Conservation (phyloP, 768 basidiomycete species). For the Rhizopogon sp. region DNA sequence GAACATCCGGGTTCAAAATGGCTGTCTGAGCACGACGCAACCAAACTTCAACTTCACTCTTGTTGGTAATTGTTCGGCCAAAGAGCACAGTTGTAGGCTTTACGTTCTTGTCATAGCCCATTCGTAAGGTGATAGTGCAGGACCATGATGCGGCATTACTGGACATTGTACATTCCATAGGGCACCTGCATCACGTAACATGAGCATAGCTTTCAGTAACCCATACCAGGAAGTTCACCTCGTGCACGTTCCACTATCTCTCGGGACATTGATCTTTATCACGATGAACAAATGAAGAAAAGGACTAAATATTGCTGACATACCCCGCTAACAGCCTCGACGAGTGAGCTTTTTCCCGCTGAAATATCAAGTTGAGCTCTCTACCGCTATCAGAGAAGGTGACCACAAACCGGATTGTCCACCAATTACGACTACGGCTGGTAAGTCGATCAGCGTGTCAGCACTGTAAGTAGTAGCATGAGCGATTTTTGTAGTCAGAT, state of each 20-base stretch:
- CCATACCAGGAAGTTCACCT: slow-evolving; percentile 25
- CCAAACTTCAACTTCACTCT: slow-evolving; percentile 31
- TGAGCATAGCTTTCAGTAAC: background rate
- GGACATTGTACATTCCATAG: slow-evolving; percentile 49
- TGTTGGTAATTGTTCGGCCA: slow-evolving; percentile 27
- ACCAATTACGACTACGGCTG: slow-evolving; percentile 53
- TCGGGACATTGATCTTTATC: slow-evolving; percentile 51
- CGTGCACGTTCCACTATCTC: slow-evolving; percentile 59
- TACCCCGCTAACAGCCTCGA: slow-evolving; percentile 55
- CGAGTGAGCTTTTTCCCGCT: slow-evolving; percentile 59
- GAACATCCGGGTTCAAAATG: slow-evolving; percentile 28
- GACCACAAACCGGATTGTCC: slow-evolving; percentile 44
- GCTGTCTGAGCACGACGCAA: slow-evolving; percentile 44
- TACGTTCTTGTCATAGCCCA: slow-evolving; percentile 28
- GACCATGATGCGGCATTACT: slow-evolving; percentile 34
- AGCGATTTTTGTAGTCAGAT: background rate
- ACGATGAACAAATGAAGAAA: background rate
- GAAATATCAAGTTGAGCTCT: background rate
- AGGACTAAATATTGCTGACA: slow-evolving; percentile 8
- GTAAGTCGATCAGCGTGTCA: slow-evolving; percentile 35
- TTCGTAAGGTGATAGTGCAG: slow-evolving; percentile 39
- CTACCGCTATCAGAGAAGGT: background rate
- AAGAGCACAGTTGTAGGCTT: slow-evolving; percentile 22
- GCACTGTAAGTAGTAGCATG: slow-evolving; percentile 25
- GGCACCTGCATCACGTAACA: slow-evolving; percentile 33